These are phyloP conservation scores for Mortierella sp. DNA, from an alignment of 371 early-diverging fungal genomes.

Conservation along the genomic window DNA sequence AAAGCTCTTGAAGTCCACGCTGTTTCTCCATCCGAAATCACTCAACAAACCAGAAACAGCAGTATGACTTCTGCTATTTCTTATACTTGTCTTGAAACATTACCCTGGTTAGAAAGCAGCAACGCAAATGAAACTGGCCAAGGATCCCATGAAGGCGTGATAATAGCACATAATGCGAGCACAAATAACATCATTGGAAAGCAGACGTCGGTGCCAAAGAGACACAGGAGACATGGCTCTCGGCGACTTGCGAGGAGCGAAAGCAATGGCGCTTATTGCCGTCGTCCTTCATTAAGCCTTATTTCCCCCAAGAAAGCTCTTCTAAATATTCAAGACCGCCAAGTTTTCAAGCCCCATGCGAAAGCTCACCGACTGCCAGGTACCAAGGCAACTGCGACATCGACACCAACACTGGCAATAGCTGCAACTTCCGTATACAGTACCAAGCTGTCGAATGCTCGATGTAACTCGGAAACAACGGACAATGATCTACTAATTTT, in stretches of 20 bases:
- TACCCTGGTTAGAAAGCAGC: background rate
- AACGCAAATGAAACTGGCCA: background rate
- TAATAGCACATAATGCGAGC: background rate
- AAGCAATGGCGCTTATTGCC: conserved; percentile 25
- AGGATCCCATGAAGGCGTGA: background rate
- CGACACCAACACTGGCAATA: background rate
- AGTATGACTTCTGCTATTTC: background rate
- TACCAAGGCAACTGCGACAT: conserved; percentile 21
- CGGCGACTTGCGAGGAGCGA: conserved; percentile 20
- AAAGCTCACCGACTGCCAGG: conserved; percentile 39
- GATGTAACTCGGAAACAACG: background rate
- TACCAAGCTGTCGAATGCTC: background rate
- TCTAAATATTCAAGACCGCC: conserved; percentile 41
- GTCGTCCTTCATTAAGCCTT: conserved; percentile 34
- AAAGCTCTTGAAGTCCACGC: background rate
- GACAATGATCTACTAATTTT: background rate
- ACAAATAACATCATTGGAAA: background rate
- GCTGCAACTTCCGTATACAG: no score
- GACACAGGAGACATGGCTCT: background rate
- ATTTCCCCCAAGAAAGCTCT: conserved; percentile 42
- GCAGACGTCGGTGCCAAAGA: background rate
- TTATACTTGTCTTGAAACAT: background rate
- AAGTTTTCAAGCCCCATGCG: conserved; percentile 40
- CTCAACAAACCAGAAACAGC: background rate
- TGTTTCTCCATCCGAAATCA: background rate